These are phyloP conservation scores for Tolypocladium amazonense DNA, from an alignment of 2,329 filamentous ascomycete genomes.

Conservation along the genomic window DNA sequence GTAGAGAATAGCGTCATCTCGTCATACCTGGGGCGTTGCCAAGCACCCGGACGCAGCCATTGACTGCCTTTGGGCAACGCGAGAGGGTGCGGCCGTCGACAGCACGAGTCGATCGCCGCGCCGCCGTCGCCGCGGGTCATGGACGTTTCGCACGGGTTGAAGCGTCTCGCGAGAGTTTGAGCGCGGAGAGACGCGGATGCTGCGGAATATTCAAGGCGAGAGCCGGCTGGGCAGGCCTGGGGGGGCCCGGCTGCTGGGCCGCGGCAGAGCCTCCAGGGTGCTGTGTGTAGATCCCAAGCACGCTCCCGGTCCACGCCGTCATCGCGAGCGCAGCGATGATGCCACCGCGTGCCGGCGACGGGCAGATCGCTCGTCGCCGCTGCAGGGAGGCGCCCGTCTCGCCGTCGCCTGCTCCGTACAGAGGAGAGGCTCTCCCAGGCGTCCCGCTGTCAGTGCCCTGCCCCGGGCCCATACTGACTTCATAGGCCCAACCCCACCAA, in stretches of 20 bases:
- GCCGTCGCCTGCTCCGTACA: neutral
- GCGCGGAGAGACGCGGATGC: no score
- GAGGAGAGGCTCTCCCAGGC: no score
- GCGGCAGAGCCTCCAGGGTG: neutral
- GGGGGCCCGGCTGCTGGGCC: neutral
- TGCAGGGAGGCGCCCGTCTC: neutral
- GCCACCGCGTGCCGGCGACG: no score
- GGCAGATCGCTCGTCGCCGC: neutral
- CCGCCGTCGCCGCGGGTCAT: no score
- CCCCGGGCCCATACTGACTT: neutral
- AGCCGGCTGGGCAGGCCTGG: no score
- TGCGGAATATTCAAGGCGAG: no score
- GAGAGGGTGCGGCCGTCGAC: neutral
- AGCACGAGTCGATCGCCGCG: neutral
- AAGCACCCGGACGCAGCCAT: neutral
- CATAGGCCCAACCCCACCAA: neutral
- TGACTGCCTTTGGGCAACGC: neutral
- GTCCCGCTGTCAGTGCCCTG: no score
- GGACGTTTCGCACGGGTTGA: no score
- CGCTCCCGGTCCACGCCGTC: neutral
- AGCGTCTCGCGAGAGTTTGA: no score
- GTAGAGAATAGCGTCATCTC: slow-evolving; percentile 1
- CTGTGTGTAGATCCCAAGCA: neutral
- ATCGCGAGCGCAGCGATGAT: neutral
- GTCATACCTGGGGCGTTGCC: neutral